phyloP scores from a whole-genome alignment of 2,329 filamentous ascomycete genomes.

The Pleochaeta shiraiana region DNA sequence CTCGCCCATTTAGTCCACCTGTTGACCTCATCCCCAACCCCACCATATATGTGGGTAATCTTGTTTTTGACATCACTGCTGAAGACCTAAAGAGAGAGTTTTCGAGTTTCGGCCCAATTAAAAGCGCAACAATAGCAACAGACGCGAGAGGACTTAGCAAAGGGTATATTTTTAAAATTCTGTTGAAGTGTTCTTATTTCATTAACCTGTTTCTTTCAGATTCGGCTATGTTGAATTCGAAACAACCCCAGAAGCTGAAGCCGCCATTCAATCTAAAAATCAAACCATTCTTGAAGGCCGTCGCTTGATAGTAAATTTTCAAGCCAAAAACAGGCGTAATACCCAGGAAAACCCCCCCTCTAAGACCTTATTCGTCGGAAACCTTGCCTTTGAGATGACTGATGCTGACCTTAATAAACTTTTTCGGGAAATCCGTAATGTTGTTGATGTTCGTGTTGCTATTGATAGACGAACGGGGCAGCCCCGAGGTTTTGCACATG shows the following conservation, averaged over 20 bases:
- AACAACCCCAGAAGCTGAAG: slow-evolving; percentile 27
- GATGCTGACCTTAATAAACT: slow-evolving; percentile 63
- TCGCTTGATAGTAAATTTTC: slow-evolving; percentile 37
- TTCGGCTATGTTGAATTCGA: slow-evolving; percentile 46
- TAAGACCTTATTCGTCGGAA: slow-evolving; percentile 59
- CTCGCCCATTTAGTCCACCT: neutral
- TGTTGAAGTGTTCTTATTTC: neutral
- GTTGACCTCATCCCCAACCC: slow-evolving; percentile 5
- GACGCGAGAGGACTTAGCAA: slow-evolving; percentile 43
- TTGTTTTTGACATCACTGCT: slow-evolving; percentile 44
- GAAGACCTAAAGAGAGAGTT: slow-evolving; percentile 37
- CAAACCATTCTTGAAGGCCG: slow-evolving; percentile 40
- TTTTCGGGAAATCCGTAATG: slow-evolving; percentile 47
- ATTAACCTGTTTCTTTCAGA: slow-evolving; percentile 21
- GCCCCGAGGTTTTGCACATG: slow-evolving; percentile 66
- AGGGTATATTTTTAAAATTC: slow-evolving; percentile 29
- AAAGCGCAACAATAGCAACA: slow-evolving; percentile 30
- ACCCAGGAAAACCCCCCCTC: slow-evolving; percentile 25
- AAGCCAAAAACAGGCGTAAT: slow-evolving; percentile 13
- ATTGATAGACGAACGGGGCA: slow-evolving; percentile 64
- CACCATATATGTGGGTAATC: slow-evolving; percentile 42
- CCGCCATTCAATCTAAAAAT: slow-evolving; percentile 35
- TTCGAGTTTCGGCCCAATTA: slow-evolving; percentile 31
- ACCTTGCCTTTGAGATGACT: slow-evolving; percentile 69
- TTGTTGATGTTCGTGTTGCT: slow-evolving; percentile 58